Evolutionary conservation across 208 protist genomes (phyloP), one percentile per base, ranked within the genome.

Genomic region (Sergeia podlipaevii): DNA sequence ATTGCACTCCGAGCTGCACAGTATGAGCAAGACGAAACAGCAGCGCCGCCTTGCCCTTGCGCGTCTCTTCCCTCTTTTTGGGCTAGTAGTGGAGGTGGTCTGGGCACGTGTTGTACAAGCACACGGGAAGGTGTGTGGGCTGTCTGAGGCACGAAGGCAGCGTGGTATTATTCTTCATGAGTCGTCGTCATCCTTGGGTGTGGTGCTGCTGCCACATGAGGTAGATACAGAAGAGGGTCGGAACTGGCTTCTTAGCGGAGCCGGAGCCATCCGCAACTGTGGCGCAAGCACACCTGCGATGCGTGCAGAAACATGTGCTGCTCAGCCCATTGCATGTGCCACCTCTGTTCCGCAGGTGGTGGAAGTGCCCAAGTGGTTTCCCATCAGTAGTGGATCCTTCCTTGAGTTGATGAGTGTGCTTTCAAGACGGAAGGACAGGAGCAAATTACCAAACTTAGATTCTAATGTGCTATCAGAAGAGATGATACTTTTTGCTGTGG

Each of bases 51-150:
- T 62, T 33, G 15, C 23, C 4, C 20, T 21, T 15, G 70, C 75
- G 4, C 70, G 75, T 2, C 27, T 44, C 18, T 82, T 79, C 29
- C 70, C 75, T 5, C 43, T 78, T 2, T 78, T 82, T 27, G 75
- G 75, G 2, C 46, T 68, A 0, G 4, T 44, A 13, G 70, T 69
- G 13, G 68, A 78, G 42, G 62, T 82, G 29, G 54, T 65, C 18
- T 47, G 58, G 33, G 7, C 17, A n/a, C 41, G 23, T 37, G 6
- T 15, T 8, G 4, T 7, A 4, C 43, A 48, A 10, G 11, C 43
- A 18, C 20, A 13, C 23, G 43, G 13, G 8, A 7, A 44, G 43
- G 6, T 27, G 43, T 29, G 43, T 21, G 20, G 21, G 18, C 6
- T 45, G 39, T 21, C 39, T 4, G 45, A 67, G n/a, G 24, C 52